Conservation (phyloP, 345 rosid genomes). For the Acer saccharum region DNA sequence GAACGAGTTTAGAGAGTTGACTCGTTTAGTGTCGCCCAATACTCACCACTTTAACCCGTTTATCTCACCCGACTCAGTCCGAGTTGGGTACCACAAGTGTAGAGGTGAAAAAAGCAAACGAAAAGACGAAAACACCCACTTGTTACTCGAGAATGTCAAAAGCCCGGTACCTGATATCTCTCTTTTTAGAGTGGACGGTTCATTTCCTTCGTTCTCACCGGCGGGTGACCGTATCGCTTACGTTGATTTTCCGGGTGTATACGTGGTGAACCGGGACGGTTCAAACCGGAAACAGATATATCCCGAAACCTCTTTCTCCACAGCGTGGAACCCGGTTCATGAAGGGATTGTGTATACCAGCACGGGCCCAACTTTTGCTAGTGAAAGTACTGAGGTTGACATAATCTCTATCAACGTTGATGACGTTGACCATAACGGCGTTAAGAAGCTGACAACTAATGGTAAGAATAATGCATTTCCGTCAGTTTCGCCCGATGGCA, state of each 20-base stretch:
- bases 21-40: slow-evolving; percentile 62
- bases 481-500: slow-evolving; percentile 81
- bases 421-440: slow-evolving; percentile 23
- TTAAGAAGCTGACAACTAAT: slow-evolving; percentile 58
- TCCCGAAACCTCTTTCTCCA: slow-evolving; percentile 57
- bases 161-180: slow-evolving; percentile 57
- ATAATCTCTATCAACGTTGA: slow-evolving; percentile 64
- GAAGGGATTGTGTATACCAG: slow-evolving; percentile 65
- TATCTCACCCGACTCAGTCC: slow-evolving; percentile 70
- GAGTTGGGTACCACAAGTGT: slow-evolving; percentile 86
- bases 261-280: slow-evolving; percentile 81
- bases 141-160: slow-evolving; percentile 63
- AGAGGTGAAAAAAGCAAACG: slow-evolving; percentile 48
- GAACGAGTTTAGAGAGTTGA: slow-evolving; percentile 62
- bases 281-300: slow-evolving; percentile 57
- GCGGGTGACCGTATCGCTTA: slow-evolving; percentile 72
- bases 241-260: slow-evolving; percentile 74
- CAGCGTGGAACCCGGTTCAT: slow-evolving; percentile 77
- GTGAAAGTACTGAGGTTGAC: slow-evolving; percentile 68
- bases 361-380: slow-evolving; percentile 73
- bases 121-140: slow-evolving; percentile 34
- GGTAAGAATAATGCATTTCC: slow-evolving; percentile 92
- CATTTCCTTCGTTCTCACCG: slow-evolving; percentile 85
- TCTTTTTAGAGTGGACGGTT: slow-evolving; percentile 81
- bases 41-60: slow-evolving; percentile 88